Evolutionary conservation across 345 rosid genomes (phyloP).

Genomic region (Gossypium mustelinum): DNA sequence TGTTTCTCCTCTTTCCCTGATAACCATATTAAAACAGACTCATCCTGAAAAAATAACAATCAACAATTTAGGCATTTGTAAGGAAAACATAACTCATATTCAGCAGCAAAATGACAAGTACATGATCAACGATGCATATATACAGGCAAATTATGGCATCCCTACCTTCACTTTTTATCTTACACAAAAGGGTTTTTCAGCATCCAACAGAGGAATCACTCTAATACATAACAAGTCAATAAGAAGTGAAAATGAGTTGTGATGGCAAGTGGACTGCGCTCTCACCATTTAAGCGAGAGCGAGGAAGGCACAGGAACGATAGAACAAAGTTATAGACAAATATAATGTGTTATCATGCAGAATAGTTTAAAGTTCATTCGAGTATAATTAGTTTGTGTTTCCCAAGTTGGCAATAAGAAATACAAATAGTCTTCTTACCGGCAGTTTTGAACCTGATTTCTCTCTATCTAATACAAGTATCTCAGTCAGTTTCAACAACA

Average conservation of each 20-base stretch:
- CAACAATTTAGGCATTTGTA: constrained; percentile 8
- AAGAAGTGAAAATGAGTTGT: background rate
- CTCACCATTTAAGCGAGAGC: background rate
- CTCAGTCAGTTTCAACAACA: background rate
- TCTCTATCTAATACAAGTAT: background rate
- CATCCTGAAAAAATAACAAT: constrained; percentile 65
- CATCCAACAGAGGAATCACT: background rate
- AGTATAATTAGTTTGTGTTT: background rate
- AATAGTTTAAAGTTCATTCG: background rate
- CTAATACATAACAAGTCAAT: background rate
- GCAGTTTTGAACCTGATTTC: background rate
- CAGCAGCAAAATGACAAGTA: background rate
- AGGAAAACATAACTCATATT: background rate
- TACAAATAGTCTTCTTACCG: background rate
- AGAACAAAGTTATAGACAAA: background rate
- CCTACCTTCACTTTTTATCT: background rate
- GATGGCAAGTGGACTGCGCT: background rate
- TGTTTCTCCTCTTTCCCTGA: constrained; percentile 91
- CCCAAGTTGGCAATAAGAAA: background rate
- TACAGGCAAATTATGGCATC: background rate
- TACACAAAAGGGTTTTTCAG: background rate
- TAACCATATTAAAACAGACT: constrained; percentile 92
- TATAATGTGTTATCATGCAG: background rate
- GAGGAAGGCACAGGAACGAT: background rate
- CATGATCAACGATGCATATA: background rate